Conservation (phyloP, 257 asterid genomes). For the Capsicum chinense region DNA sequence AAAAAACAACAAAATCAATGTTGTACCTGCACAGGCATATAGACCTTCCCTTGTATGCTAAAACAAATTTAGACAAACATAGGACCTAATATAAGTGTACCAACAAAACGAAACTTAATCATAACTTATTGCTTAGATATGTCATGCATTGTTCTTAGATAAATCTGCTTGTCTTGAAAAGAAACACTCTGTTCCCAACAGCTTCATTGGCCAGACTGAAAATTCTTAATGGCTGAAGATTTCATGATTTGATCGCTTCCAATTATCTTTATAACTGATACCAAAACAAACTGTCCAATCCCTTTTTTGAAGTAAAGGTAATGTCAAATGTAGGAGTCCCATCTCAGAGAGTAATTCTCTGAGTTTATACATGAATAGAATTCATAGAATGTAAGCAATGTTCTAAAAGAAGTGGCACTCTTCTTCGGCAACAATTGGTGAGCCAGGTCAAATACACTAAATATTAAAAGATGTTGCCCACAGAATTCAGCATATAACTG, state of each 20-base stretch:
- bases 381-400: background rate
- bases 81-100: too few species aligned
- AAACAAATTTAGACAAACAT: too few species aligned
- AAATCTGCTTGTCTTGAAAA: background rate
- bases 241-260: conserved; percentile 9
- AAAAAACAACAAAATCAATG: background rate
- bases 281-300: conserved; percentile 10
- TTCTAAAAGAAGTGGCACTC: background rate
- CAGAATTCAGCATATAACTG: background rate
- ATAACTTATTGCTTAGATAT: too few species aligned
- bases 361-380: background rate
- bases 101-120: too few species aligned
- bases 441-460: background rate
- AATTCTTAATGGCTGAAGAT: background rate
- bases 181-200: conserved; percentile 4
- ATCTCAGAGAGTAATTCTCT: background rate
- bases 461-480: conserved; percentile 14
- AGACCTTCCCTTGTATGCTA: too few species aligned
- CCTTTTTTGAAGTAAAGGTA: conserved; percentile 7
- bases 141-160: too few species aligned
- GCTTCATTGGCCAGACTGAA: background rate
- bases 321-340: background rate
- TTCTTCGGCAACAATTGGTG: background rate
- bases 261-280: background rate
- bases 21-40: background rate